These are phyloP conservation scores for Trifolium repens DNA, from an alignment of 306 rosid species.

Conservation along the genomic window DNA sequence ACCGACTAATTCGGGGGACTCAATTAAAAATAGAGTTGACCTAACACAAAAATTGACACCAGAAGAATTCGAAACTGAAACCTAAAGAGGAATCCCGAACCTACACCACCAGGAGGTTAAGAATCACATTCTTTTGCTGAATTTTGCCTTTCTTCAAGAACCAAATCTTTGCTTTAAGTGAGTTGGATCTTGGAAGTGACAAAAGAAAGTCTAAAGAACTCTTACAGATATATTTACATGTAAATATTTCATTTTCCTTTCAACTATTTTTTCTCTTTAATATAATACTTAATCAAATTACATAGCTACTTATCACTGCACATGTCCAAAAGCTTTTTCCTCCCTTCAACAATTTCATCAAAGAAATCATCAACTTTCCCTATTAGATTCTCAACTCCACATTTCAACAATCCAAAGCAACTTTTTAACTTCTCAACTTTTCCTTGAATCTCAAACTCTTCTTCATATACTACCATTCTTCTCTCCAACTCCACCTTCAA, in stretches of 20 bases:
- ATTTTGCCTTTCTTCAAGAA: constrained; percentile 5
- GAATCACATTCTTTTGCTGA: constrained; percentile 6
- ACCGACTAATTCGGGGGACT: too few species aligned
- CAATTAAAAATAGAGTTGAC: too few species aligned
- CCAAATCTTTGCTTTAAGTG: constrained; percentile 34
- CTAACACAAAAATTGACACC: too few species aligned
- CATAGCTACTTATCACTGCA: constrained; percentile 49
- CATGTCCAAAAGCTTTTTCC: constrained; percentile 85
- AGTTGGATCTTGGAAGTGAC: not conserved
- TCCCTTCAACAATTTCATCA: constrained; percentile 87
- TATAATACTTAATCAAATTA: constrained; percentile 35
- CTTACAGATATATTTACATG: not conserved
- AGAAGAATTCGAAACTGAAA: too few species aligned
- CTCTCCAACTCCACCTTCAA: constrained; percentile 64
- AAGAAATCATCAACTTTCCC: constrained; percentile 89
- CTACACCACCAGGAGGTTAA: too few species aligned
- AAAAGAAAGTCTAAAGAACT: too few species aligned
- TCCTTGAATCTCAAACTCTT: constrained; percentile 40
- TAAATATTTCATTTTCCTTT: not conserved
- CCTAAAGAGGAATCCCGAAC: too few species aligned
- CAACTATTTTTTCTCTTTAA: not conserved
- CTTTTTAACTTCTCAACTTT: constrained; percentile 58
- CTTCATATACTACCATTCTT: constrained; percentile 39
- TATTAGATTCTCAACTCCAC: constrained; percentile 68
- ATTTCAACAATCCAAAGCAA: constrained; percentile 69